Evolutionary conservation across 352 stramenopile genomes (phyloP).

Genomic region (Hyaloperonospora arabidopsidis): DNA sequence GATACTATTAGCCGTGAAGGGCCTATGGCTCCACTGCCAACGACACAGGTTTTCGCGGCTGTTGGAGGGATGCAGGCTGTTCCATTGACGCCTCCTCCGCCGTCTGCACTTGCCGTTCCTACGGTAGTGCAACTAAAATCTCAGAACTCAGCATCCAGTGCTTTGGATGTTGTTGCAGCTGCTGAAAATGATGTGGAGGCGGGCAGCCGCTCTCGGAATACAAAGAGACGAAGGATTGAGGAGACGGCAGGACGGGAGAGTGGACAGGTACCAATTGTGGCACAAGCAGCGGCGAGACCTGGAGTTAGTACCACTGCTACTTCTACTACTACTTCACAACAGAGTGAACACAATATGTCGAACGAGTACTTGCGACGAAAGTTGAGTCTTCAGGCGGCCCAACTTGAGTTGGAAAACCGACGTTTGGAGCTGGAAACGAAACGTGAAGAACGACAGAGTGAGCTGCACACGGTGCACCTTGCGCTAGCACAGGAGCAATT

Average conservation of each 20-base stretch:
- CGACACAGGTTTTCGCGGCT: no score
- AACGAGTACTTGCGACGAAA: conserved; percentile 38
- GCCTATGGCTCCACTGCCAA: no score
- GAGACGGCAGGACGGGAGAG: conserved; percentile 2
- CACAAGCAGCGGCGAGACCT: conserved; percentile 1
- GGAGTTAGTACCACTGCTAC: no score
- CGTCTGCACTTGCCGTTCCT: conserved; percentile 3
- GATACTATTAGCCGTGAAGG: background rate
- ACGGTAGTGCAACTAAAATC: background rate
- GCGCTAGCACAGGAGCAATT: conserved; percentile 44
- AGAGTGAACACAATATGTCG: conserved; percentile 8
- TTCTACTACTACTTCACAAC: conserved; percentile 1
- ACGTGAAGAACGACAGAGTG: conserved; percentile 28
- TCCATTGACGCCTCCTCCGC: conserved; percentile 8
- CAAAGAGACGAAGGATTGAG: conserved; percentile 13
- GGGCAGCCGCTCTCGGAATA: conserved; percentile 7
- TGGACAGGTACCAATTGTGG: conserved; percentile 3
- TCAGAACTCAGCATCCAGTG: background rate
- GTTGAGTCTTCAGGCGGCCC: conserved; percentile 33
- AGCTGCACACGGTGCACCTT: conserved; percentile 41
- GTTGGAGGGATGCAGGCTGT: conserved; percentile 8
- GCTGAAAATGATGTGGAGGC: conserved; percentile 10
- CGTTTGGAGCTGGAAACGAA: conserved; percentile 42
- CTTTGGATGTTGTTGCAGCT: background rate
- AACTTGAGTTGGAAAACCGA: conserved; percentile 35